phyloP scores from a whole-genome alignment of 345 rosid species.

The Geranium brycei region DNA sequence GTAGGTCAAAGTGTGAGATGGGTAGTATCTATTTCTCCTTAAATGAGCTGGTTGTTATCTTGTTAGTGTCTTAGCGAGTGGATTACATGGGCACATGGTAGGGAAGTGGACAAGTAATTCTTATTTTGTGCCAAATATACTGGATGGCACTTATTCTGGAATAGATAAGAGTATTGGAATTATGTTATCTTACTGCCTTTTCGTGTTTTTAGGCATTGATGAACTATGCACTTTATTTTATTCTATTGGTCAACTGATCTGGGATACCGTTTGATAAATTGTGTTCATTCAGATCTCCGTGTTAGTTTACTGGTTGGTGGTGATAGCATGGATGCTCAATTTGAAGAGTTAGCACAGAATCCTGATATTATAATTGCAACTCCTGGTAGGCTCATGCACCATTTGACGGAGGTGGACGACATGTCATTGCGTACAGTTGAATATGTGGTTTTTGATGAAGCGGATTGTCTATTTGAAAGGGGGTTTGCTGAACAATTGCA shows the following conservation, averaged over 20 bases:
- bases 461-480: slow-evolving; percentile 83
- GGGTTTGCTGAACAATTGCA: slow-evolving; percentile 90
- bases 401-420: slow-evolving; percentile 77
- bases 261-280: background rate
- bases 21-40: no score
- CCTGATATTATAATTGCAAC: slow-evolving; percentile 93
- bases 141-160: no score
- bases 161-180: no score
- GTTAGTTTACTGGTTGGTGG: slow-evolving; percentile 87
- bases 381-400: slow-evolving; percentile 95
- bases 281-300: slow-evolving; percentile 47
- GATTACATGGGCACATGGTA: no score
- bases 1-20: no score
- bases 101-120: no score
- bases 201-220: no score
- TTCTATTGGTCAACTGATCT: background rate
- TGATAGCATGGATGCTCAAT: slow-evolving; percentile 85
- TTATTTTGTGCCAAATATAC: no score
- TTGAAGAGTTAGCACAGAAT: slow-evolving; percentile 77
- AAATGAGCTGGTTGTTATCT: no score
- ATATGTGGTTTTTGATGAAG: slow-evolving; percentile 95
- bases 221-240: no score
- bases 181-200: no score
- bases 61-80: no score
- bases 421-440: slow-evolving; percentile 76